These are phyloP conservation scores for Albizia julibrissin DNA, from an alignment of 306 rosid species.

Conservation along the genomic window DNA sequence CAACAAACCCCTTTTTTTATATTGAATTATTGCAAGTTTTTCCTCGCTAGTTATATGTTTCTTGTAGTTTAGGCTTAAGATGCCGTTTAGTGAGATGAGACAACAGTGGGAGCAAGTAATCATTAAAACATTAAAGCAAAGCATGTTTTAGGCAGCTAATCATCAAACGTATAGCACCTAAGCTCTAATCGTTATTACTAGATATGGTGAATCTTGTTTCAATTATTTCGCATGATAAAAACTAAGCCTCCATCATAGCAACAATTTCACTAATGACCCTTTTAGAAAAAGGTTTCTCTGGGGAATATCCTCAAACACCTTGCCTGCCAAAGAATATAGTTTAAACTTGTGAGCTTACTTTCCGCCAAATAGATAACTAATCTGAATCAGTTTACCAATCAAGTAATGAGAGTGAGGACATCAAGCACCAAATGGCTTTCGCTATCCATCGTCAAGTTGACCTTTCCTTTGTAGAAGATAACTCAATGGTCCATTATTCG, in stretches of 20 bases:
- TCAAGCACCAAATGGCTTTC: conserved; percentile 21
- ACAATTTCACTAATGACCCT: neutral
- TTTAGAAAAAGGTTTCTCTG: neutral
- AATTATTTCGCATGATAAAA: conserved; percentile 12
- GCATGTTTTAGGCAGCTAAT: conserved; percentile 19
- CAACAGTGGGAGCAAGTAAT: conserved; percentile 9
- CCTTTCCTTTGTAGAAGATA: conserved; percentile 21
- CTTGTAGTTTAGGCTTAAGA: neutral
- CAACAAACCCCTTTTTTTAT: neutral
- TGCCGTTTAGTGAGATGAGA: conserved; percentile 11
- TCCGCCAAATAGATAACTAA: neutral
- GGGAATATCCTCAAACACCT: conserved; percentile 10
- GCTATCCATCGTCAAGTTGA: conserved; percentile 22
- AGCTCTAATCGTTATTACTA: neutral
- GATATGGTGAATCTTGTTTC: conserved; percentile 18
- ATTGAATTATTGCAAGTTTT: conserved; percentile 6
- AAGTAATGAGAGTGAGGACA: conserved; percentile 1
- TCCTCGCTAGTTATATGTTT: conserved; percentile 13
- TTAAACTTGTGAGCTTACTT: neutral
- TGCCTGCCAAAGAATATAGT: neutral
- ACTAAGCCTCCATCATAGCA: neutral
- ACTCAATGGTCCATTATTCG: conserved; percentile 35
- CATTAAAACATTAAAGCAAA: conserved; percentile 5
- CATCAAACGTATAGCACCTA: neutral
- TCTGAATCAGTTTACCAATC: conserved; percentile 3